Percentiles rank a stretch among this genome's conserved stretches.
These are phyloP conservation scores for Euphorbia lathyris DNA, from an alignment of 345 rosid genomes.

Conservation along the genomic window DNA sequence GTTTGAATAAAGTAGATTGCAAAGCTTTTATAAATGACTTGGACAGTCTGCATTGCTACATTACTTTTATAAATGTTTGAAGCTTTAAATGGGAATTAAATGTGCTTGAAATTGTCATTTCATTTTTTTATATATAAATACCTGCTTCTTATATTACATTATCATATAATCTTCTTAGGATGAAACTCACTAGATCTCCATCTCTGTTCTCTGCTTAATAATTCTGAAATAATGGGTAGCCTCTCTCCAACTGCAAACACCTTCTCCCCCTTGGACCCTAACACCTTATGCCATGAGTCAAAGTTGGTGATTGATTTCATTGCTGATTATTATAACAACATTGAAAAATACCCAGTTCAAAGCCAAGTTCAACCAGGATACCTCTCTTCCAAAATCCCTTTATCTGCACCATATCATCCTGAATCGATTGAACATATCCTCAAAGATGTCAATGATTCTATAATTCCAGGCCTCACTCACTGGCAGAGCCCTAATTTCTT, in stretches of 20 bases:
- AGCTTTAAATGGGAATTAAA: too few species aligned
- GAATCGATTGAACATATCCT: slow-evolving; percentile 24
- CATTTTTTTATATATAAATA: too few species aligned
- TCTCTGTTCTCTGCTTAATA: too few species aligned
- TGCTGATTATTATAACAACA: slow-evolving; percentile 20
- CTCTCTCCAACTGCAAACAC: neutral
- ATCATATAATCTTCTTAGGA: too few species aligned
- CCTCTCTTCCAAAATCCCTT: slow-evolving; percentile 4
- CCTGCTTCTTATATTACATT: too few species aligned
- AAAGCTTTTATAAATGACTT: too few species aligned
- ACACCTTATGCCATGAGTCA: slow-evolving; percentile 18
- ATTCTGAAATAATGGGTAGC: neutral
- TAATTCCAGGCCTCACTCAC: slow-evolving; percentile 30
- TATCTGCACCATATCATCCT: slow-evolving; percentile 15
- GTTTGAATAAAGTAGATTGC: too few species aligned
- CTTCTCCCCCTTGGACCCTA: slow-evolving; percentile 15
- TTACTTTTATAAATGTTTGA: too few species aligned
- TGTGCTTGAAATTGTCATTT: too few species aligned
- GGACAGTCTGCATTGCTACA: too few species aligned
- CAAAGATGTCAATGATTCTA: slow-evolving; percentile 19
- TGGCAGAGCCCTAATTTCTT: slow-evolving; percentile 38
- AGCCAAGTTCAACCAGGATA: slow-evolving; percentile 33
- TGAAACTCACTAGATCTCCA: too few species aligned
- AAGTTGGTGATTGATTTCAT: slow-evolving; percentile 29
- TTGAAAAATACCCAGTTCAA: slow-evolving; percentile 31